Evolutionary conservation across 2,329 filamentous ascomycete genomes (phyloP), one percentile per base, ranked within the genome.

Genomic region (Aspergillus ibericus): DNA sequence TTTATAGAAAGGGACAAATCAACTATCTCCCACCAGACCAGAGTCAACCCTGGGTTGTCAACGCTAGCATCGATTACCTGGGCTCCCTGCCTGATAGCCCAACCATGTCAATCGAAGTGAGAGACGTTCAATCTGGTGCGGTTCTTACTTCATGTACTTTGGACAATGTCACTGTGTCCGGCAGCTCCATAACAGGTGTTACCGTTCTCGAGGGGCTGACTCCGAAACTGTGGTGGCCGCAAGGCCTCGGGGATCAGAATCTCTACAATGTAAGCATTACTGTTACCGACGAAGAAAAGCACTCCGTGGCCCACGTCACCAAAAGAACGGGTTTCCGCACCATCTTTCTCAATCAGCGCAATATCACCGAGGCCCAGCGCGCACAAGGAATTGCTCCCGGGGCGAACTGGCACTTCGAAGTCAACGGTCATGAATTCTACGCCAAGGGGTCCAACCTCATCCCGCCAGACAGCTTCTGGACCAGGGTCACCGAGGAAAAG

Each of bases 371-470:
- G 0, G 77, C 76, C 1, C 83, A 88, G 60, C 67, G 84, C 0
- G 75, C 78, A 1, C 74, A 78, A 58, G 84, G 85, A 1, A 81
- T 86, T 59, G 78, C 81, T n/a, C 79, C 80, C 0, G 83, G 83
- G 7, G 82, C 81, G 44, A 83, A 85, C 68, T 85, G 85, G 84
- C 84, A 88, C 66, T 88, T 88, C 62, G 84, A 88, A 67, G 79
- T 88, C 59, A 88, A 88, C 59, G 85, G 85, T 0, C 80, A 83
- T 50, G 81, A 84, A 12, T 85, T 88, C 63, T 88, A 86, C 63
- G 85, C 83, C 2, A 87, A 87, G 66, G 85, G 85, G 4, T 85
- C 82, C 16, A 87, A 88, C 62, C 82, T 88, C 62, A 85, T 88
- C 51, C 85, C 85, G 0, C 84, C 83, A 0, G 85, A 87, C 67